Base-by-base conservation (phyloP, 2,329 filamentous ascomycete genomes). In the Esteya vermicola region DNA sequence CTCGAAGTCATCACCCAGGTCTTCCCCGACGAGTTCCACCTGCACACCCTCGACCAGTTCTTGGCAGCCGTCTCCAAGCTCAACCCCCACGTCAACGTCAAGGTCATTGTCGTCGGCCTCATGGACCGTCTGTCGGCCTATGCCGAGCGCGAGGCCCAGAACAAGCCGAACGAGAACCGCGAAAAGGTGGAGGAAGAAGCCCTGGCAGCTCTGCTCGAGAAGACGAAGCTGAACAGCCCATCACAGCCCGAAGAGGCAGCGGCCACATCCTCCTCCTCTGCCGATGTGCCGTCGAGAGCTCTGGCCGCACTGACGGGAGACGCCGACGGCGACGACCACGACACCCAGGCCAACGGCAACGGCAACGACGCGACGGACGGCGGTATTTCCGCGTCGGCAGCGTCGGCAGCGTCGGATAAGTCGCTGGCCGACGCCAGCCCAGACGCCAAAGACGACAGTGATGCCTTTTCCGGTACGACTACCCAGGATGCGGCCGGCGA, bases 1-100 rank as follows among this genome's bases (percentile, higher is more conserved):
- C 68, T 98, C 37, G 91, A 98, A 70, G 91, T 98, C 47, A 93
- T 98, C 49, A 98, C 89, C 6, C 93, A 98, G 60, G 91, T 96
- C 39, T 98, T 98, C 65, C 91, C 91, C 1, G 91, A 98, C 61
- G 91, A 98, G 56, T 98, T 89, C 57, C 93, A 98, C 60, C 75
- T 98, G 19, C 88, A 98, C 56, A 98, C 91, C 0, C 74, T 98
- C 25, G 91, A 96, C 55, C 82, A 95, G 56, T 85, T 98, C 57
- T 75, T 98, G 26, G 91, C 82, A 9, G 91, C 91, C 7, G 93
- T 94, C 26, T 85, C 89, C 13, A 73, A 89, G 43, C 68, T 98
- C 28, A 95, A 98, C 53, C 91, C 89, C 0, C 85, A 96, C 54
- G 91, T 98, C 52, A 94, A 98, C 50, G 79, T 98, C 62, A 98